phyloP scores from a whole-genome alignment of 768 basidiomycete species.

The Amanita brunnescens region DNA sequence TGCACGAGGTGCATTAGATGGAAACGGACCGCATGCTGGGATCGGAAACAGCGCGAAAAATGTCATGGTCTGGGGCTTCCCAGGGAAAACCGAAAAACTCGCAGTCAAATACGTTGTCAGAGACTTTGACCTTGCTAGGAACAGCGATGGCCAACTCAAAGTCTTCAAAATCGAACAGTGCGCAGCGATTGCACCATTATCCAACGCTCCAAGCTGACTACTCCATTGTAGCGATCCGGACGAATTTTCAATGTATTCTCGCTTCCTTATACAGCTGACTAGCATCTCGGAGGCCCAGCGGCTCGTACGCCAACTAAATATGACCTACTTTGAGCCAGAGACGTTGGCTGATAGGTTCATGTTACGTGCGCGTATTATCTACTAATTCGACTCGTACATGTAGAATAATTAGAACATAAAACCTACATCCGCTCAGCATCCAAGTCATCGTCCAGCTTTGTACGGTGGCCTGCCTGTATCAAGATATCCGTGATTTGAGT shows the following conservation, averaged over 20 bases:
- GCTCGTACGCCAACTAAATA: slow-evolving; percentile 54
- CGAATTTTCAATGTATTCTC: slow-evolving; percentile 38
- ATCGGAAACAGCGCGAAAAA: slow-evolving; percentile 37
- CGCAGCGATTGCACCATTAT: slow-evolving; percentile 18
- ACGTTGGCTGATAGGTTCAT: slow-evolving; percentile 28
- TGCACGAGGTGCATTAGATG: slow-evolving; percentile 17
- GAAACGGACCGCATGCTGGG: slow-evolving; percentile 46
- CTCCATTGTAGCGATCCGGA: slow-evolving; percentile 21
- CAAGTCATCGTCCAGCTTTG: slow-evolving; percentile 54
- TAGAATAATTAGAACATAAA: slow-evolving; percentile 5
- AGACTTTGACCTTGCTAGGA: slow-evolving; percentile 33
- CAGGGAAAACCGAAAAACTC: slow-evolving; percentile 31
- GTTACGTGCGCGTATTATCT: slow-evolving; percentile 41
- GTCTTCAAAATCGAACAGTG: slow-evolving; percentile 44
- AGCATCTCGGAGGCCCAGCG: slow-evolving; percentile 62
- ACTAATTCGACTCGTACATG: slow-evolving; percentile 22
- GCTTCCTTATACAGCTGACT: slow-evolving; percentile 45
- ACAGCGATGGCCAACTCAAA: slow-evolving; percentile 30
- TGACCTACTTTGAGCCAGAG: slow-evolving; percentile 37
- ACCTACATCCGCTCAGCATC: slow-evolving; percentile 65
- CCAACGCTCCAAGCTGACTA: not conserved
- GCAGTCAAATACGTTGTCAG: slow-evolving; percentile 32
- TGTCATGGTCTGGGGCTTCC: slow-evolving; percentile 57
- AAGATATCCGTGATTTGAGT: slow-evolving; percentile 3
- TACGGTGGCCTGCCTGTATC: slow-evolving; percentile 40